A percentile compares a stretch with the other conserved stretches of the same genome.
These are phyloP conservation scores for Taphrina flavorubra DNA, from an alignment of 1,139 yeast genomes.

Conservation along the genomic window DNA sequence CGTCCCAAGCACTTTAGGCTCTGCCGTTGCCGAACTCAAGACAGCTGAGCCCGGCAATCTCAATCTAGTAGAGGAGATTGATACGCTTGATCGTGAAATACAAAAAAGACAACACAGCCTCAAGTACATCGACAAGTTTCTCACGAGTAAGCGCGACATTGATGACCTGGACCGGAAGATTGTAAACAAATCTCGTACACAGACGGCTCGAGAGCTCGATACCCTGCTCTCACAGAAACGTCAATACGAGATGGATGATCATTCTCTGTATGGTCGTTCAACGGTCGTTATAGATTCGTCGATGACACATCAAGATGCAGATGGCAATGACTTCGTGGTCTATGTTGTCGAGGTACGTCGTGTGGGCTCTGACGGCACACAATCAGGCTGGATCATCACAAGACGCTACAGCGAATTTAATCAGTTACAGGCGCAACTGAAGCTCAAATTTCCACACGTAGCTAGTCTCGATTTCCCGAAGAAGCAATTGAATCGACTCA, in stretches of 20 bases:
- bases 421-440: slow-evolving; percentile 70
- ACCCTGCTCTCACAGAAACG: slow-evolving; percentile 75
- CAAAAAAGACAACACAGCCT: slow-evolving; percentile 64
- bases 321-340: slow-evolving; percentile 22
- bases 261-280: slow-evolving; percentile 69
- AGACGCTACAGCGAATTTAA: slow-evolving; percentile 84
- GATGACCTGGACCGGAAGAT: slow-evolving; percentile 72
- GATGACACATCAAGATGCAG: slow-evolving; percentile 11
- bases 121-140: slow-evolving; percentile 65
- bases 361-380: slow-evolving; percentile 49
- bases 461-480: slow-evolving; percentile 65
- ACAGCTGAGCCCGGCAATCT: slow-evolving; percentile 74
- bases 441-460: slow-evolving; percentile 61
- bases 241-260: slow-evolving; percentile 80
- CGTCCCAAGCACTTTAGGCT: slow-evolving; percentile 4
- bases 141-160: slow-evolving; percentile 78
- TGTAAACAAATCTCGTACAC: slow-evolving; percentile 66
- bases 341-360: slow-evolving; percentile 32
- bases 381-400: slow-evolving; percentile 89
- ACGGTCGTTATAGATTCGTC: background rate
- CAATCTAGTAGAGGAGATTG: slow-evolving; percentile 70
- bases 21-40: slow-evolving; percentile 45
- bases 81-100: slow-evolving; percentile 63
- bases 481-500: slow-evolving; percentile 54
- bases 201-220: slow-evolving; percentile 71